These are phyloP conservation scores for Ascoidea tarda DNA, from an alignment of 805 yeast genomes.

Conservation along the genomic window DNA sequence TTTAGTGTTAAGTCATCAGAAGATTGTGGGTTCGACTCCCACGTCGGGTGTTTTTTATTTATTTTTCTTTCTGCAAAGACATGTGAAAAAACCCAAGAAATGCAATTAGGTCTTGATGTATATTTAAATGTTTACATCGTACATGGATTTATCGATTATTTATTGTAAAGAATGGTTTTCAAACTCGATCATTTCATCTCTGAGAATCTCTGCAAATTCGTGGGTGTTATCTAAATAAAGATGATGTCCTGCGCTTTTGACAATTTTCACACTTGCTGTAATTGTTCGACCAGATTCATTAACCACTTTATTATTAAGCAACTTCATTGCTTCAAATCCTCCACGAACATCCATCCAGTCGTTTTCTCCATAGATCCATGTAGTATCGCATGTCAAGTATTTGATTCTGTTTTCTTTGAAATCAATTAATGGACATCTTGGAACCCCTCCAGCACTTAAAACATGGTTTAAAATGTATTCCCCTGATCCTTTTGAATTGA, in stretches of 20 bases:
- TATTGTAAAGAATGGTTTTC: not conserved
- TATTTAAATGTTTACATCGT: too few relatives aligned
- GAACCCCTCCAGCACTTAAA: conserved; percentile 83
- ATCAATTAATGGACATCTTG: conserved; percentile 54
- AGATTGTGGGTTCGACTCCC: too few relatives aligned
- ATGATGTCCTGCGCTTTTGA: conserved; percentile 62
- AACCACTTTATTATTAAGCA: conserved; percentile 10
- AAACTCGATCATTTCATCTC: conserved; percentile 31
- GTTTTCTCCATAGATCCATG: conserved; percentile 77
- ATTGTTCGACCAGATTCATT: conserved; percentile 8
- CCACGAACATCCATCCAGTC: conserved; percentile 53
- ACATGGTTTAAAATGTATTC: conserved; percentile 81
- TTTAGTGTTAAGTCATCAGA: too few relatives aligned
- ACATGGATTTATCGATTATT: too few relatives aligned
- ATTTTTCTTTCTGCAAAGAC: too few relatives aligned
- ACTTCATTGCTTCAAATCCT: conserved; percentile 19
- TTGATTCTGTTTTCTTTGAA: conserved; percentile 29
- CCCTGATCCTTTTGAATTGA: conserved; percentile 81
- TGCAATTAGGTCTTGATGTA: too few relatives aligned
- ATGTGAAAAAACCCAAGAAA: too few relatives aligned
- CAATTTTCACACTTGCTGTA: conserved; percentile 22
- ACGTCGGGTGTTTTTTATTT: too few relatives aligned
- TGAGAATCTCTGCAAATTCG: conserved; percentile 36
- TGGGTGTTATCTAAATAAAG: conserved; percentile 54
- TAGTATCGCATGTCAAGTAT: conserved; percentile 39